These are phyloP conservation scores for Pseudocercospora crystallina DNA, from an alignment of 2,329 filamentous ascomycete genomes.

Conservation along the genomic window DNA sequence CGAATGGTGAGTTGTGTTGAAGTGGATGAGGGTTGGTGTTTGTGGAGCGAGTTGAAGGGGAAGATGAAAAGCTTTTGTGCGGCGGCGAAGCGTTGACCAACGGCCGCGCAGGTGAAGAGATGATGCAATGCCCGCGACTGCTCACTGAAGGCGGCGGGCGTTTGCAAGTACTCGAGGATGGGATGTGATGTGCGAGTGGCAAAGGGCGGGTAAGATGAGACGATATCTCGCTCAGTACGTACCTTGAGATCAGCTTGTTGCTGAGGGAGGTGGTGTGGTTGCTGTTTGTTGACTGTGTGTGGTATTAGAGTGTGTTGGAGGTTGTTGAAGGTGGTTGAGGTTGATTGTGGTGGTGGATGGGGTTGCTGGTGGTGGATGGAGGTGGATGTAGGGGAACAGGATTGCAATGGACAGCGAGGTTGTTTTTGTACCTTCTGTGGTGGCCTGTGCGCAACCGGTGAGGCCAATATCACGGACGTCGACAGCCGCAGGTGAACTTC, in stretches of 20 bases:
- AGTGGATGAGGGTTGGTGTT: not conserved
- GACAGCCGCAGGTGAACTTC: too few species aligned
- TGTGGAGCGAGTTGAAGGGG: not conserved
- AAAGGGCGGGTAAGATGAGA: not conserved
- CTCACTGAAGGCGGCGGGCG: not conserved
- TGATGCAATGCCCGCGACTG: not conserved
- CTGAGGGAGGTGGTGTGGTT: not conserved
- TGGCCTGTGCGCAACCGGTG: too few species aligned
- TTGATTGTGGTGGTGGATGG: not conserved
- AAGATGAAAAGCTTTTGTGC: not conserved
- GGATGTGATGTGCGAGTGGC: not conserved
- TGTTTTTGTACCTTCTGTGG: too few species aligned
- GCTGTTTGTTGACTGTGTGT: slow-evolving; percentile 1
- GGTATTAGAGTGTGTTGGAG: not conserved
- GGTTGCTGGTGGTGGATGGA: not conserved
- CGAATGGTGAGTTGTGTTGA: not conserved
- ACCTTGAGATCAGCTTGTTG: slow-evolving; percentile 6
- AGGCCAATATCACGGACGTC: too few species aligned
- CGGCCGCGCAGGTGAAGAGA: slow-evolving; percentile 1
- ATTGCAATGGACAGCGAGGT: too few species aligned
- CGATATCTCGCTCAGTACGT: slow-evolving; percentile 1
- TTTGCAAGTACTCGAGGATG: not conserved
- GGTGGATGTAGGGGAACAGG: not conserved
- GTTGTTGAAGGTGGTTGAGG: not conserved
- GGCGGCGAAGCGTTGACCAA: not conserved